Base-by-base conservation (phyloP, 371 early-diverging fungal genomes). In the Syncephalastrum racemosum region DNA sequence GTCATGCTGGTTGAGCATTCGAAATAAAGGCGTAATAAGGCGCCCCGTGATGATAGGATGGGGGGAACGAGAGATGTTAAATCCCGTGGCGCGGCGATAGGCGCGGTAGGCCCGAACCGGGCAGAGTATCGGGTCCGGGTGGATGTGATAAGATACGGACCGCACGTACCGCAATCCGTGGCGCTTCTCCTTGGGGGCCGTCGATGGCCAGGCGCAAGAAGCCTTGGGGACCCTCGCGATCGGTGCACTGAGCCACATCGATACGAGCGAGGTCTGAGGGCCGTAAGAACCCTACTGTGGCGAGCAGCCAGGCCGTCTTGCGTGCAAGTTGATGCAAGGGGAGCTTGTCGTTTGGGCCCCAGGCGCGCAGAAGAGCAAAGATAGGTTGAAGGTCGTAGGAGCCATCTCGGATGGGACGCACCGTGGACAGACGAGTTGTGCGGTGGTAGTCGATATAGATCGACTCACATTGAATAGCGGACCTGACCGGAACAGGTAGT, bases 261-360 rank as follows among this genome's bases (percentile, higher is more conserved):
- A 67, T 64, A 20, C 58, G 54, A 14, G 62, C 58, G 4, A 62
- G 47, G 48, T 71, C 72, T 10, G 64, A 53, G 5, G 67, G 67
- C 3, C 63, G 54, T 10, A 71, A 25, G 46, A 71, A 71, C 6
- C 62, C 60, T n/a, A 25, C 41, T 48, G 67, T 57, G 0, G 53
- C 56, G 2, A 68, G 45, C 0, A 64, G 52, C 51, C 60, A 67
- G 39, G 52, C 57, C 13, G 60, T 56, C 24, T 63, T 67, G 8
- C 49, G 40, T 15, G 67, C 59, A 15, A 57, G 59, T 45, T 18
- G 15, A 6, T 20, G 22, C 13, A 12, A 7, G 13, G 41, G 18
- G 36, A 45, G 22, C 13, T 18, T 24, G 36, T 27, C 4, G 40
- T 47, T 54, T 15, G 46, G 19, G 14, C 56, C 57, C 1, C 53